Evolutionary conservation across 2,329 filamentous ascomycete genomes (phyloP), one percentile per base, ranked within the genome.

Genomic region (Cladophialophora immunda): DNA sequence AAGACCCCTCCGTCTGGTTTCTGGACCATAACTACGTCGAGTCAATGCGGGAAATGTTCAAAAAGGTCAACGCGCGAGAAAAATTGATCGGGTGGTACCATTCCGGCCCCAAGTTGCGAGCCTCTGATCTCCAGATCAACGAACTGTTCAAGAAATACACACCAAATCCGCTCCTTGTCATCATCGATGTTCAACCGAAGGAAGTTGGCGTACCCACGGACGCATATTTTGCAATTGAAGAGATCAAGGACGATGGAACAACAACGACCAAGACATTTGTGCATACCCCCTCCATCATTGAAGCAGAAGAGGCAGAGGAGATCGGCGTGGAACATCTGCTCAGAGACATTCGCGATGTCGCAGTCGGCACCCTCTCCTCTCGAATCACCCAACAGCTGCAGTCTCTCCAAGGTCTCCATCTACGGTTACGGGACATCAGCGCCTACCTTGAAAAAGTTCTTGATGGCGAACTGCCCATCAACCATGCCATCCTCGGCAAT

Each of bases 61-160:
- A 99, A 86, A 98, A 98, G 84, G 94, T 99, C 86, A 99, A 99
- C 84, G 95, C 95, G 68, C 87, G 92, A 71, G 95, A 99, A 84
- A 98, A 98, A 89, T 87, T 99, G 79, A 96, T 99, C 86, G 95
- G 95, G 77, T 99, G 95, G 95, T 99, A 99, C 81, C 95, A 99
- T 82, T 97, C 95, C 22, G 95, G 95, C 50, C 95, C 95, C 45
- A 99, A 98, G 86, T 86, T 99, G 76, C 90, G 95, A 78, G 94
- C 94, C 64, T 97, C 95, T 54, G 95, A 99, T 85, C 84, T 99
- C 73, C 92, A 98, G 83, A 97, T 99, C 90, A 99, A 99, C 82
- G 95, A 99, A 83, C 88, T 99, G 67, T 98, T 99, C 88, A 99
- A 99, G 86, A 89, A 94, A 84, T 99, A 99, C 84, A 97, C 94